These are phyloP conservation scores for Rhododendron henanense DNA, from an alignment of 148 eudicot genomes.

Conservation along the genomic window DNA sequence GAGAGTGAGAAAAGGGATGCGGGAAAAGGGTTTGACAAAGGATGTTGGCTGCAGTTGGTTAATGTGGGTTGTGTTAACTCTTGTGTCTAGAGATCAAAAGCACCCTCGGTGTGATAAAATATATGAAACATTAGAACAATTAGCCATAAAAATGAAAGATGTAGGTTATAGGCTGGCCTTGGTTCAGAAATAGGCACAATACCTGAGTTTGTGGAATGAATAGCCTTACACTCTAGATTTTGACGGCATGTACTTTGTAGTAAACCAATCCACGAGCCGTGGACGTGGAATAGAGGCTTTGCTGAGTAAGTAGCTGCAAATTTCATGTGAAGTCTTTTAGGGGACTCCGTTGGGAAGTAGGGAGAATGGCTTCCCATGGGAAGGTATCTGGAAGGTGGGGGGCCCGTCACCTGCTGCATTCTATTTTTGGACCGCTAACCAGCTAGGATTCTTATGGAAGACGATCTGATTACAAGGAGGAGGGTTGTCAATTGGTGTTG, in stretches of 20 bases:
- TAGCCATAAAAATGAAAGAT: slow-evolving; percentile 49
- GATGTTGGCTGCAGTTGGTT: slow-evolving; percentile 23
- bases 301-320: not conserved
- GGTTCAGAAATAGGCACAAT: not conserved
- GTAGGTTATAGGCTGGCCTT: slow-evolving; percentile 12
- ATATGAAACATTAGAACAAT: slow-evolving; percentile 39
- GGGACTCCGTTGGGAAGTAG: not conserved
- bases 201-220: slow-evolving; percentile 11
- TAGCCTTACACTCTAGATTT: not conserved
- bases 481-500: not conserved
- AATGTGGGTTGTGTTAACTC: slow-evolving; percentile 26
- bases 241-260: not conserved
- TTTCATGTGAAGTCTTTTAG: not conserved
- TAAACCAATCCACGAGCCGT: not conserved
- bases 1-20: too few relatives aligned
- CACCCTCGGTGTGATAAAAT: slow-evolving; percentile 45
- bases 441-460: not conserved
- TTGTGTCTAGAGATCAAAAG: slow-evolving; percentile 57
- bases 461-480: not conserved
- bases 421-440: not conserved
- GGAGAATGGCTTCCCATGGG: not conserved
- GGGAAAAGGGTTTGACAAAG: too few relatives aligned
- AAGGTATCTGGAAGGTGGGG: not conserved
- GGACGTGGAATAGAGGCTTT: not conserved
- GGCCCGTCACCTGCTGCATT: not conserved